Conservation (phyloP, 441 rosid species). For the Raphanus hybrid region DNA sequence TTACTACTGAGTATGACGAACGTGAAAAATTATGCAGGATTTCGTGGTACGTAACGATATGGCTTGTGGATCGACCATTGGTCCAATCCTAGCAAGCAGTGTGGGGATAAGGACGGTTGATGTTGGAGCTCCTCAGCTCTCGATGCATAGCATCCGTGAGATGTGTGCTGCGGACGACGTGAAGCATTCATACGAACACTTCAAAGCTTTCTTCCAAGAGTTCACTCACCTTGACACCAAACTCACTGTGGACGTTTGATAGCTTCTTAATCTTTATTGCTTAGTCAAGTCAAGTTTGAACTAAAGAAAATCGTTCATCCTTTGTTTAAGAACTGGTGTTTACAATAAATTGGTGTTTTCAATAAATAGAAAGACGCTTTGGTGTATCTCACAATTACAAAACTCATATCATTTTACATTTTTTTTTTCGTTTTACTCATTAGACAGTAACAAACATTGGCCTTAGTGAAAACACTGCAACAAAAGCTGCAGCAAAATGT, state of each 20-base stretch:
- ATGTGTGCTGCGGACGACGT: constrained; percentile 96
- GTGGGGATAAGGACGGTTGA: constrained; percentile 96
- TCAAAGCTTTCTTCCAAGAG: constrained; percentile 87
- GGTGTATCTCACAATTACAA: neutral
- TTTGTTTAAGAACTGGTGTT: constrained; percentile 15
- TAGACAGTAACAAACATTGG: constrained; percentile 10
- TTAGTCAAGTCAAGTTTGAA: neutral
- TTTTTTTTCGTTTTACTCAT: neutral
- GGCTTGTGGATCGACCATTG: constrained; percentile 95
- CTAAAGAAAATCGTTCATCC: constrained; percentile 1
- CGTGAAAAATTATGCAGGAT: constrained; percentile 56
- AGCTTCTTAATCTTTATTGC: constrained; percentile 10
- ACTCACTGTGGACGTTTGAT: constrained; percentile 68
- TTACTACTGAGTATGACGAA: neutral
- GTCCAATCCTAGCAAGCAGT: constrained; percentile 94
- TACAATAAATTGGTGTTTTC: constrained; percentile 3
- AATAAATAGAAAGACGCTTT: constrained; percentile 1
- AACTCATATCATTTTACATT: neutral
- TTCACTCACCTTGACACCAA: constrained; percentile 69
- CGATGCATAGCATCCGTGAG: constrained; percentile 98
- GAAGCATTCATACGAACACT: constrained; percentile 78
- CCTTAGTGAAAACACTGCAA: constrained; percentile 30
- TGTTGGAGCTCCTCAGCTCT: constrained; percentile 94
- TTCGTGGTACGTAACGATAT: constrained; percentile 97
- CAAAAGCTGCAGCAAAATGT: constrained; percentile 37